A percentile compares a stretch with the other conserved stretches of the same genome.
phyloP scores from a whole-genome alignment of 805 yeast species.

The Myxozyma mucilagina region DNA sequence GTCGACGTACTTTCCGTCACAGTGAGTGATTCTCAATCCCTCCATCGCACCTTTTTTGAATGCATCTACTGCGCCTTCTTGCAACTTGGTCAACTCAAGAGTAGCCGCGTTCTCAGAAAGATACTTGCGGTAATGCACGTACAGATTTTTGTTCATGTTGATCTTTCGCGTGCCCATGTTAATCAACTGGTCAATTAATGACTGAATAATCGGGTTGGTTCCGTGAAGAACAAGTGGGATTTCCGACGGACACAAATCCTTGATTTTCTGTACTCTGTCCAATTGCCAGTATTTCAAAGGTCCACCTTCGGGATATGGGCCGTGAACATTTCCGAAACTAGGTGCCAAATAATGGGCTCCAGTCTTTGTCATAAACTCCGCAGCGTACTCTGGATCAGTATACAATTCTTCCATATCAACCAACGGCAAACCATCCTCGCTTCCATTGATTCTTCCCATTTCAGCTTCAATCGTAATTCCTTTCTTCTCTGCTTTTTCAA shows the following conservation, averaged over 20 bases:
- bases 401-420: conserved; percentile 38
- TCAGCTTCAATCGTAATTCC: conserved; percentile 43
- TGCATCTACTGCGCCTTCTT: conserved; percentile 36
- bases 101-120: conserved; percentile 33
- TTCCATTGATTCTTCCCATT: conserved; percentile 44
- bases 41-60: conserved; percentile 38
- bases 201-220: conserved; percentile 35
- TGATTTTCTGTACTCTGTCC: conserved; percentile 4
- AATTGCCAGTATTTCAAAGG: conserved; percentile 39
- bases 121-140: conserved; percentile 38
- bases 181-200: conserved; percentile 24
- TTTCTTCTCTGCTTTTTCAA: conserved; percentile 35
- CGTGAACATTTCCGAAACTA: conserved; percentile 45
- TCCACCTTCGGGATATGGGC: conserved; percentile 41
- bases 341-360: conserved; percentile 44
- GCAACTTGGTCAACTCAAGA: conserved; percentile 37
- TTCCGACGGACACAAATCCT: not conserved
- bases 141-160: conserved; percentile 40
- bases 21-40: conserved; percentile 34
- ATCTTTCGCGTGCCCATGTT: conserved; percentile 41
- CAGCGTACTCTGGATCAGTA: conserved; percentile 41
- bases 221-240: conserved; percentile 41
- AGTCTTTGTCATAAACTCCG: conserved; percentile 36
- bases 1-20: not conserved
- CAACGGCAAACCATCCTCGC: conserved; percentile 42